Evolutionary conservation across 306 rosid species (phyloP), one percentile per base, ranked within the genome.

Genomic region (Acmispon strigosus): DNA sequence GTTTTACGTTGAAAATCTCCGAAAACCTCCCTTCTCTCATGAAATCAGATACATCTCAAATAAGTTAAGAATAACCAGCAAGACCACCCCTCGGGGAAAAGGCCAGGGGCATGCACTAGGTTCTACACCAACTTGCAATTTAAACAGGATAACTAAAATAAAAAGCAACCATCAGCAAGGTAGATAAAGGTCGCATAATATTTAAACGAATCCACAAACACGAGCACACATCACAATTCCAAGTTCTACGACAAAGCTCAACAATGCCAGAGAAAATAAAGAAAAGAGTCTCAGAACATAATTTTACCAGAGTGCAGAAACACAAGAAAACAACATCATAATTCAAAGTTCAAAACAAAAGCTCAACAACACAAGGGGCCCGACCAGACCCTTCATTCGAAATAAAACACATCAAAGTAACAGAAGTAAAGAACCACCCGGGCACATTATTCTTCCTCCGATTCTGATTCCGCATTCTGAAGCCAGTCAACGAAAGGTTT

Each of bases 401-500:
- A 67, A 45, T 5, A 16, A 14, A 66, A 42, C 45, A 70, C 73
- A 22, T 1, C 47, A 66, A 70, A 39, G 53, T n/a, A 79, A 56
- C 12, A 20, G 14, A 37, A n/a, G n/a, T 16, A 44, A 57, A 39
- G 7, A 66, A 16, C 37, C n/a, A n/a, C n/a, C 0, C 2, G 4
- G 41, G 22, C 62, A 51, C 16, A 4, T 53, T 39, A 84, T 20
- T 87, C 92, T 70, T 80, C 84, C 66, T 84, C 92, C 0, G 92
- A 36, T 69, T 87, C 92, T 14, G 92, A 87, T 71, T 87, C 92
- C 0, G 92, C 92, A 78, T 22, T 87, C 83, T 84, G 89, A 37
- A 87, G 89, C 92, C 92, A 87, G 0, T 76, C 80, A 8, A 87
- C 65, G 77, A 87, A 82, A 15, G 89, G 92, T 49, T 70, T 41